Evolutionary conservation across 2,329 filamentous ascomycete genomes (phyloP), one percentile per base, ranked within the genome.

Genomic region (Aspergillus unguis): DNA sequence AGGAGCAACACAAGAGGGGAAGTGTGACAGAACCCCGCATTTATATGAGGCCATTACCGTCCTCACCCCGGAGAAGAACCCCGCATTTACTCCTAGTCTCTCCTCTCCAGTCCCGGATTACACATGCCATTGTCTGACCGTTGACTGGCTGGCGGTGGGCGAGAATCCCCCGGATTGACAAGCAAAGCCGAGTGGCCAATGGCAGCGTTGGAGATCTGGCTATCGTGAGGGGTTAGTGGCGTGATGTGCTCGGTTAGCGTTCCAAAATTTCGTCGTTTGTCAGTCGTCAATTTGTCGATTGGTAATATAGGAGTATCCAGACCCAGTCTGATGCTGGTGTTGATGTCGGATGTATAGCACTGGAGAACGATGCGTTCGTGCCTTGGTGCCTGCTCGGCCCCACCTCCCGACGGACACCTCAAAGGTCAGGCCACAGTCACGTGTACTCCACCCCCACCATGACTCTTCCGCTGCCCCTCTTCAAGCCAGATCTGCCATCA

Each of bases 11-110:
- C 9, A 8, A 8, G 4, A 6, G 27, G 10, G 17, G 17, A 10
- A 38, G 45, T 32, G 31, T 27, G 26, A 49, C 40, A 10, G 23
- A 23, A 50, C 49, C 49, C 49, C 49, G 49, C 49, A 51, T 51
- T 37, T 40, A 46, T 51, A 33, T 29, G 33, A 10, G 27, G 10
- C 35, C 7, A 17, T 17, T 17, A 17, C 17, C 17, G 17, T 17
- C 17, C 17, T 17, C 17, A 17, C 17, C 17, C 17, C 17, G 17
- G 17, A 17, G 17, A 40, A n/a, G 4, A 35, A 33, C 42, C 43
- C 49, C 49, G 48, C 48, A 50, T 17, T 17, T 17, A 17, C 17
- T 17, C 17, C 17, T 17, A 17, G 17, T 17, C 17, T 17, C 17
- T 17, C 1, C 17, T 17, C 17, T 17, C 17, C 17, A 17, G 17